Percentiles rank a stretch among this genome's conserved stretches.
Evolutionary conservation across 1,139 yeast species (phyloP).

Genomic region (Geotrichum australiense): DNA sequence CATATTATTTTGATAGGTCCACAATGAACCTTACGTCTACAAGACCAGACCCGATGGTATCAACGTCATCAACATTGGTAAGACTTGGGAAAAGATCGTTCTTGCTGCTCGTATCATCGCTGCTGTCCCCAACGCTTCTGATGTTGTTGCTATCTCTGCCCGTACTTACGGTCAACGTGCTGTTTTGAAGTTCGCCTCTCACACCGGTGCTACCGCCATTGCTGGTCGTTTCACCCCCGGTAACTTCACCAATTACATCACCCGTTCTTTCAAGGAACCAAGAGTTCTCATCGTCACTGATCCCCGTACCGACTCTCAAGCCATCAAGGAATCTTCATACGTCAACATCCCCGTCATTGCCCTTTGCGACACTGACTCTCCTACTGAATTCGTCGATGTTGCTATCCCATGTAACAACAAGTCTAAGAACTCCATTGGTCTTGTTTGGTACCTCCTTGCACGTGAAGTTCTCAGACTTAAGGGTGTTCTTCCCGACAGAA

Average conservation of each 20-base stretch:
- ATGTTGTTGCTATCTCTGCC: conserved; percentile 97
- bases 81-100: conserved; percentile 99
- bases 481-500: conserved; percentile 96
- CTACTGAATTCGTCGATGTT: conserved; percentile 98
- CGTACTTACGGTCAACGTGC: conserved; percentile 99
- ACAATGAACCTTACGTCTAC: conserved; percentile 99
- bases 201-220: conserved; percentile 99
- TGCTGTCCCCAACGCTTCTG: conserved; percentile 97
- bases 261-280: conserved; percentile 99
- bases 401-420: conserved; percentile 99
- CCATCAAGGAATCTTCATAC: conserved; percentile 99
- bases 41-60: conserved; percentile 99
- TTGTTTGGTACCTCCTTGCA: conserved; percentile 98
- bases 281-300: conserved; percentile 98
- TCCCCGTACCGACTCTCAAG: conserved; percentile 99
- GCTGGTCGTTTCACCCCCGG: conserved; percentile 99
- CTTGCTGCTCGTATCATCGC: conserved; percentile 99
- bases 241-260: conserved; percentile 99
- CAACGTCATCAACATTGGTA: conserved; percentile 94
- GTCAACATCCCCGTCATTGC: conserved; percentile 99
- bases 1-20: conserved; percentile 43
- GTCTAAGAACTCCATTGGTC: conserved; percentile 99
- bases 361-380: conserved; percentile 97
- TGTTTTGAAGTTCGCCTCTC: conserved; percentile 98
- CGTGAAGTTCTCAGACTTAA: conserved; percentile 99